These are phyloP conservation scores for Capsella bursapastoris DNA, from an alignment of 345 rosid species.

Conservation along the genomic window DNA sequence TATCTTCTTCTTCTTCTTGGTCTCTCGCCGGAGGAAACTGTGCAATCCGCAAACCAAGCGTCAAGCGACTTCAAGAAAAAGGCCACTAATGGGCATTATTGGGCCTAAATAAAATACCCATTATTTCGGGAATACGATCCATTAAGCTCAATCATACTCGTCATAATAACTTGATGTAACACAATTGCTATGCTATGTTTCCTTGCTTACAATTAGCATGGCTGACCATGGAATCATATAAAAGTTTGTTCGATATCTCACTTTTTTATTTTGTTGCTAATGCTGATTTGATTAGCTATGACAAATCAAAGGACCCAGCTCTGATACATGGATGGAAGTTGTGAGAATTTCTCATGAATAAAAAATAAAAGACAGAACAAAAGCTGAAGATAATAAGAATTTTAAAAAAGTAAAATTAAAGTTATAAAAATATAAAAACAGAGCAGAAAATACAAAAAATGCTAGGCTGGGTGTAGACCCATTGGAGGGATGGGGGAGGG, in stretches of 20 bases:
- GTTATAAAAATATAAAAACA: background rate
- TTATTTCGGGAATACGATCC: background rate
- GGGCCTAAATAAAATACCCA: background rate
- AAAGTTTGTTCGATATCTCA: too few species aligned
- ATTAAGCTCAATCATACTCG: background rate
- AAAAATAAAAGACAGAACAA: background rate
- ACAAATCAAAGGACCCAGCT: conserved; percentile 40
- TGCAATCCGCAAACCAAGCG: background rate
- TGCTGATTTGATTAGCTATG: conserved; percentile 38
- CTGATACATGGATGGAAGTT: conserved; percentile 6
- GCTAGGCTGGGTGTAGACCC: conserved; percentile 59
- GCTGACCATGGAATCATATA: conserved; percentile 25
- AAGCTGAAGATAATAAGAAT: conserved; percentile 17
- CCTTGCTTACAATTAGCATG: conserved; percentile 29
- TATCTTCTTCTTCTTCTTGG: conserved; percentile 38
- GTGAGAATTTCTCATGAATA: background rate
- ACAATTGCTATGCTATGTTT: background rate
- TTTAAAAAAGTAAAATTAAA: conserved; percentile 25
- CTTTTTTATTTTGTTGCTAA: background rate
- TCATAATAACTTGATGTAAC: background rate
- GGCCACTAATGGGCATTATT: conserved; percentile 20
- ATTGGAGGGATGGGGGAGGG: conserved; percentile 30
- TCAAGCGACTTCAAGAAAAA: background rate
- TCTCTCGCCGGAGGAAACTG: conserved; percentile 24
- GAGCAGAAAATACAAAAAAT: conserved; percentile 39